Evolutionary conservation across 768 basidiomycete genomes (phyloP), one percentile per base, ranked within the genome.

Genomic region (Boletus rubescentipes): DNA sequence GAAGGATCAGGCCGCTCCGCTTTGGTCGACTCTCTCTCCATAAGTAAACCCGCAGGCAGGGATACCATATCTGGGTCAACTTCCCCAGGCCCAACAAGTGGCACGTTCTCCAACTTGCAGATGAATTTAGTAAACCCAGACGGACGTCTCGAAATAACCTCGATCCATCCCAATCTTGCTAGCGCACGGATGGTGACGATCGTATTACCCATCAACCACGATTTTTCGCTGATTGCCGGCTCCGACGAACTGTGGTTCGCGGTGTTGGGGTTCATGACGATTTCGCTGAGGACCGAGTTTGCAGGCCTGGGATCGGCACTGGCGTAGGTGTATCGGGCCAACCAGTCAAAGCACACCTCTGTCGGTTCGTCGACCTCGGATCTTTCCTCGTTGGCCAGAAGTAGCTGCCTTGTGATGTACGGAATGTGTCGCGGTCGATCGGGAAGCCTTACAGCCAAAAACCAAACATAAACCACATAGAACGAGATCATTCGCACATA

Each of bases 311-410:
- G 95, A 66, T 97, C 94, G 15, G 93, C 93, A 63, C 89, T 93
- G 14, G 87, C 93, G 63, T 95, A 98, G 0, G 96, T 89, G 67
- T 97, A 97, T 16, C 97, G 80, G 10, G 93, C 89, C 16, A 99
- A 79, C 93, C 95, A 98, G 68, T 99, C 97, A 65, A 98, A 95
- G 71, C 93, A 96, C 34, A 98, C 96, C 66, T 98, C 93, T 0
- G 94, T 91, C 26, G 88, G 86, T 55, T 91, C 92, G 68, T 98
- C 97, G 6, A 95, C 75, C 37, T 82, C 78, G 2, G 75, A 73
- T 49, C 81, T 82, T 14, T 82, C 86, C 55, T 90, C 88, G 71
- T 93, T 93, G 14, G 93, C 93, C 23, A 93, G 77, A 9, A 95
- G 76, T 1, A 99, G 80, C 60, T 93, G 89, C 9, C 89, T 80